Conservation (phyloP, 306 rosid species). For the Ceratonia siliqua region DNA sequence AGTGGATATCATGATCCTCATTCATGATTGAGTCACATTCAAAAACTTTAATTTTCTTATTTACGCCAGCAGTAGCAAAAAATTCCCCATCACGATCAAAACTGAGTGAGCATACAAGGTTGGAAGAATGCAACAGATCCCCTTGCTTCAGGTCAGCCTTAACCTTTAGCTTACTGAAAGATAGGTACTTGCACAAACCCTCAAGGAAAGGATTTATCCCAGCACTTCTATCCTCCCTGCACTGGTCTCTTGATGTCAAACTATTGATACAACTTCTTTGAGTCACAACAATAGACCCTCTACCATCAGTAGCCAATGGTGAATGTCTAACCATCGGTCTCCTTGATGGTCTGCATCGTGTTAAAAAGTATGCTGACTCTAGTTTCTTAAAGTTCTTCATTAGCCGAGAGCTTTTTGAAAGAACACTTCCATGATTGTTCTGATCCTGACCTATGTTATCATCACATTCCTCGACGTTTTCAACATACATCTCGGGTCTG, state of each 20-base stretch:
- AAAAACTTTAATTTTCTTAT: slow-evolving; percentile 89
- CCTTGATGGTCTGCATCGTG: slow-evolving; percentile 68
- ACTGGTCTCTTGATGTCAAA: slow-evolving; percentile 58
- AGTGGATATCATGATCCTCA: slow-evolving; percentile 90
- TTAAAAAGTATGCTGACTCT: slow-evolving; percentile 80
- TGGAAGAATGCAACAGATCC: slow-evolving; percentile 93
- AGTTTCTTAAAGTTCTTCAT: slow-evolving; percentile 92
- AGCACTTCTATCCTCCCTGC: slow-evolving; percentile 63
- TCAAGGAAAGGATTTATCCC: slow-evolving; percentile 97
- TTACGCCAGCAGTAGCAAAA: slow-evolving; percentile 95
- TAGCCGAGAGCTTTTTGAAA: slow-evolving; percentile 68
- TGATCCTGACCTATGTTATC: slow-evolving; percentile 56
- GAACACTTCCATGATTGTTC: slow-evolving; percentile 50
- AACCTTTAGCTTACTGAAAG: slow-evolving; percentile 78
- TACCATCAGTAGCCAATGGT: slow-evolving; percentile 63
- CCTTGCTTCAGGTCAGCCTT: slow-evolving; percentile 98
- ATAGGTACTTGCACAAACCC: slow-evolving; percentile 93
- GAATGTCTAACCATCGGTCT: slow-evolving; percentile 58
- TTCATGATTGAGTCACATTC: slow-evolving; percentile 76
- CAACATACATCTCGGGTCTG: slow-evolving; percentile 49
- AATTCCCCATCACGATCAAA: slow-evolving; percentile 96
- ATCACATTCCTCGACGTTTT: slow-evolving; percentile 56
- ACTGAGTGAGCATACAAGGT: slow-evolving; percentile 84
- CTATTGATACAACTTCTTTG: slow-evolving; percentile 76
- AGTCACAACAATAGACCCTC: slow-evolving; percentile 59